Evolutionary conservation across 2,329 filamentous ascomycete genomes (phyloP).

Genomic region (Fusarium begoniae): DNA sequence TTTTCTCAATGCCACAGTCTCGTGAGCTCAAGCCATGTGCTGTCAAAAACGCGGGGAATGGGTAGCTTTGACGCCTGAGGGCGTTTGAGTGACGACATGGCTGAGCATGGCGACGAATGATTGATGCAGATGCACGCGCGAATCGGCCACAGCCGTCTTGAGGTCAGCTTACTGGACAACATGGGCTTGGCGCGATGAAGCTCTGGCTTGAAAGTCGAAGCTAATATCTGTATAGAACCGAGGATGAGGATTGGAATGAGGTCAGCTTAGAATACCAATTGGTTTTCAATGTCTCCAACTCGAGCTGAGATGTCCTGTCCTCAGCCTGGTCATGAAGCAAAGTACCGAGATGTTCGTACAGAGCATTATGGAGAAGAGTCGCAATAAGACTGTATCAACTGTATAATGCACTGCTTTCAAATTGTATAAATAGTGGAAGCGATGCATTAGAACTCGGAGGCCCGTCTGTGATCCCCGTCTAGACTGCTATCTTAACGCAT

Average conservation of each 20-base stretch:
- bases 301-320: not conserved
- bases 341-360: not conserved
- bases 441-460: not conserved
- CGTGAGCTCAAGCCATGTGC: constrained; percentile 26
- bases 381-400: not conserved
- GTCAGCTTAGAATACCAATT: constrained; percentile 20
- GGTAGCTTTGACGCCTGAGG: constrained; percentile 13
- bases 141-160: not conserved
- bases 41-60: constrained; percentile 31
- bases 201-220: not conserved
- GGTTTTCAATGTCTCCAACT: not conserved
- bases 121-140: not conserved
- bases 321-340: not conserved
- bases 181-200: constrained; percentile 6
- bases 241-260: not conserved
- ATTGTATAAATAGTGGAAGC: not conserved
- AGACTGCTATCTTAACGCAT: not conserved
- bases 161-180: constrained; percentile 23
- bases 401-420: not conserved
- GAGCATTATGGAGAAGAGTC: not conserved
- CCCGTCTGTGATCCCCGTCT: not conserved
- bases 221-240: not conserved
- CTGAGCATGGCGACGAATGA: constrained; percentile 11
- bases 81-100: constrained; percentile 35
- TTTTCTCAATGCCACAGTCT: constrained; percentile 8